Conservation (phyloP, 306 rosid species). For the Calophaca sinica region DNA sequence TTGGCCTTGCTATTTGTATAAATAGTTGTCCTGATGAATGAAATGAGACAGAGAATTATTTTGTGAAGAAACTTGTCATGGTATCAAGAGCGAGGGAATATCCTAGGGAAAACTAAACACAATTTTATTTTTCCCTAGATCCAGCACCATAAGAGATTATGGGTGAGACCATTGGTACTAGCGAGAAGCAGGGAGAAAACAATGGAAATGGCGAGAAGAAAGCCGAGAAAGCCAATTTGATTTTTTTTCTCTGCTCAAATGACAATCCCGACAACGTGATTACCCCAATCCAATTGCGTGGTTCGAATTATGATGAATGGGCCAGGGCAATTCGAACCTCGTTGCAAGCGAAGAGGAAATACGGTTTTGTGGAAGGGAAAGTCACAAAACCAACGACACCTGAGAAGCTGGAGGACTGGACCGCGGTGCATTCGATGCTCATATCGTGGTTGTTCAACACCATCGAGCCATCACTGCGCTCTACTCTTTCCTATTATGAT, state of each 20-base stretch:
- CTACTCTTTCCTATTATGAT: not conserved
- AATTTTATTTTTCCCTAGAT: too few relatives aligned
- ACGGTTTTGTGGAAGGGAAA: not conserved
- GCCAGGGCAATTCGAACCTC: not conserved
- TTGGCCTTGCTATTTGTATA: too few relatives aligned
- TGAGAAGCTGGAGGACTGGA: conserved; percentile 4
- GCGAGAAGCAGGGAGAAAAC: too few relatives aligned
- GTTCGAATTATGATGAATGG: conserved; percentile 1
- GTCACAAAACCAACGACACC: not conserved
- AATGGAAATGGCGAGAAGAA: too few relatives aligned
- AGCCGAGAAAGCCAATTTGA: too few relatives aligned
- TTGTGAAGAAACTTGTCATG: too few relatives aligned
- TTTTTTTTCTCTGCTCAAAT: not conserved
- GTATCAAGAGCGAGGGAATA: too few relatives aligned
- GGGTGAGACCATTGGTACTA: not conserved
- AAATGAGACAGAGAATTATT: not conserved
- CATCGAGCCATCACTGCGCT: not conserved
- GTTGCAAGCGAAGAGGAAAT: not conserved
- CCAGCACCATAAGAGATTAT: too few relatives aligned
- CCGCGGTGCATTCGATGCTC: conserved; percentile 9
- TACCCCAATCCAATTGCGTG: not conserved
- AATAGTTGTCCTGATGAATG: not conserved
- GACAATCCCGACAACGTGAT: conserved; percentile 9
- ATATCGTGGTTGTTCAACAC: not conserved
- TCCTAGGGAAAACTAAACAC: too few relatives aligned